Conservation (phyloP, 2,329 filamentous ascomycete genomes). For the Torrubiellomyces zombiae region DNA sequence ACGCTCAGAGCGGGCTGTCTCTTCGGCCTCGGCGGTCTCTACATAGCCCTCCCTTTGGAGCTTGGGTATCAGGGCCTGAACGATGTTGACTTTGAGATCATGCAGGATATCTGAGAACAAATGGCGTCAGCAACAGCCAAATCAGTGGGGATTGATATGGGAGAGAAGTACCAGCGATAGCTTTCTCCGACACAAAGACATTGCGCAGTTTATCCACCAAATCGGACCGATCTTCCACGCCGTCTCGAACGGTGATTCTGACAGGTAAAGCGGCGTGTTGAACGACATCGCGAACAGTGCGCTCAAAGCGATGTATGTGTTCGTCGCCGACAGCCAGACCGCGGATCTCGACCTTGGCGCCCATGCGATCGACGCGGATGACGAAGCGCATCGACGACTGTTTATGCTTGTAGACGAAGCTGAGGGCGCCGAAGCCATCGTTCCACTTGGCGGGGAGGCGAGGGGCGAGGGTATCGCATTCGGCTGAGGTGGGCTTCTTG, state of each 20-base stretch:
- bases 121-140: slow-evolving; percentile 2
- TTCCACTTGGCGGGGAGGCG: slow-evolving; percentile 71
- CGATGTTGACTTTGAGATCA: slow-evolving; percentile 59
- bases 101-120: slow-evolving; percentile 39
- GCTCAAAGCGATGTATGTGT: slow-evolving; percentile 61
- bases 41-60: slow-evolving; percentile 67
- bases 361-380: slow-evolving; percentile 66
- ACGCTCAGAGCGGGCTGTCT: slow-evolving; percentile 22
- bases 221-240: slow-evolving; percentile 30
- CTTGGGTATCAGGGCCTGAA: slow-evolving; percentile 69
- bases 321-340: slow-evolving; percentile 69
- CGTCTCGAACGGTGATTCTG: slow-evolving; percentile 31
- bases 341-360: slow-evolving; percentile 68
- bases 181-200: slow-evolving; percentile 57
- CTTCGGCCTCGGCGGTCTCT: slow-evolving; percentile 32
- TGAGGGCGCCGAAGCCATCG: slow-evolving; percentile 48
- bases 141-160: no score
- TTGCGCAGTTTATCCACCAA: slow-evolving; percentile 32
- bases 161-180: slow-evolving; percentile 35
- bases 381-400: slow-evolving; percentile 77
- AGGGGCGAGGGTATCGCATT: slow-evolving; percentile 39
- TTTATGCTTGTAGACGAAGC: slow-evolving; percentile 73
- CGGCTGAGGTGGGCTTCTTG: no score
- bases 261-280: slow-evolving; percentile 40
- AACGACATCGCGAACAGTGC: slow-evolving; percentile 56